Conservation (phyloP, 2,329 filamentous ascomycete species). For the Phyllosticta citrichinensis region DNA sequence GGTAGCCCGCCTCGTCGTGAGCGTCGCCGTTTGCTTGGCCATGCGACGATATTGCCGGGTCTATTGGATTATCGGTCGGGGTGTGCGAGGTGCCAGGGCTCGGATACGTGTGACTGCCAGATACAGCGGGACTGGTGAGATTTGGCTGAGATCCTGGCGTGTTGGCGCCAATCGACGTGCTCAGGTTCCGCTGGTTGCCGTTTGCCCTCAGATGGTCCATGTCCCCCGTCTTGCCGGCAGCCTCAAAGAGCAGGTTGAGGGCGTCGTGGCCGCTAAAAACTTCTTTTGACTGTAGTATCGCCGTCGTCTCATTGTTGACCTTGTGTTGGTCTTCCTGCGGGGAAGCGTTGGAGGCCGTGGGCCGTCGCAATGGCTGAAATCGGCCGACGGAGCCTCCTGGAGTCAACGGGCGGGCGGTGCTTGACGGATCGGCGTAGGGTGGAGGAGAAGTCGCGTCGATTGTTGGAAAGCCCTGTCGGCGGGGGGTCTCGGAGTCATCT, state of each 20-base stretch:
- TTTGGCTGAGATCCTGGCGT: conserved; percentile 27
- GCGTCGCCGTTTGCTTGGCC: neutral
- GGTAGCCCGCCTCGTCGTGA: conserved; percentile 27
- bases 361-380: conserved; percentile 55
- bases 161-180: conserved; percentile 14
- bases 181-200: conserved; percentile 30
- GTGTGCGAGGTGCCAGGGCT: conserved; percentile 18
- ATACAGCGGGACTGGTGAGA: conserved; percentile 25
- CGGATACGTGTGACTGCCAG: conserved; percentile 14
- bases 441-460: neutral
- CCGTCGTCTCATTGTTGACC: conserved; percentile 50
- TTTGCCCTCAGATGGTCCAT: conserved; percentile 37
- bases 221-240: conserved; percentile 47
- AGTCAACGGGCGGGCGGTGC: conserved; percentile 46
- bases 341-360: conserved; percentile 29
- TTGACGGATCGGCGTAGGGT: conserved; percentile 14
- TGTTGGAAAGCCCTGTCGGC: conserved; percentile 1
- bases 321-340: conserved; percentile 45
- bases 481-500: conserved; percentile 35
- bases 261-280: conserved; percentile 91
- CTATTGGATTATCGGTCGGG: conserved; percentile 19
- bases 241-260: conserved; percentile 82
- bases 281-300: conserved; percentile 51
- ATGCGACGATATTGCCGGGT: conserved; percentile 19
- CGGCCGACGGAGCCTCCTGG: conserved; percentile 57